Evolutionary conservation across 1,284 basidiomycete species (phyloP).

Genomic region (Trametes polyzona): DNA sequence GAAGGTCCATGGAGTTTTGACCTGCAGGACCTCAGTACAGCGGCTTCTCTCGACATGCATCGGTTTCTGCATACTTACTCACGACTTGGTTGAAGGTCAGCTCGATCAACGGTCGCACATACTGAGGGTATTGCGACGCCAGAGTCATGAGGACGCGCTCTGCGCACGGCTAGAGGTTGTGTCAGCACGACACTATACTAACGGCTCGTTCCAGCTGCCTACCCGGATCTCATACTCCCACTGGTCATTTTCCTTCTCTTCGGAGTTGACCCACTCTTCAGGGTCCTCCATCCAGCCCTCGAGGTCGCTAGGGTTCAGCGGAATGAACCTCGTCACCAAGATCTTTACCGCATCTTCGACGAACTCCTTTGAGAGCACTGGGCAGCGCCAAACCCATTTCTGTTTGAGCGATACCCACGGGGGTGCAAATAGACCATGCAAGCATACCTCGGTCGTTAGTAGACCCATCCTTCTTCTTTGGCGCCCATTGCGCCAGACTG

Average conservation of each 20-base stretch:
- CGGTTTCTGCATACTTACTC: conserved; percentile 42
- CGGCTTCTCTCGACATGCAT: not conserved
- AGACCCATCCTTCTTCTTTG: conserved; percentile 59
- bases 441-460: conserved; percentile 60
- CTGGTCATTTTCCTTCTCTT: conserved; percentile 84
- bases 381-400: too few relatives aligned
- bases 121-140: conserved; percentile 72
- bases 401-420: too few relatives aligned
- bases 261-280: conserved; percentile 87
- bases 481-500: conserved; percentile 74
- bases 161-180: conserved; percentile 71
- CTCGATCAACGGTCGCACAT: conserved; percentile 74
- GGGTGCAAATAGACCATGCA: too few relatives aligned
- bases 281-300: conserved; percentile 83
- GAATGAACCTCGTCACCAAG: conserved; percentile 82
- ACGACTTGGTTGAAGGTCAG: conserved; percentile 58
- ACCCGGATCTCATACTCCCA: conserved; percentile 91
- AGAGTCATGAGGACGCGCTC: conserved; percentile 86
- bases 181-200: not conserved
- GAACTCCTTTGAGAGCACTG: conserved; percentile 76
- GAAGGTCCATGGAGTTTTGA: conserved; percentile 58
- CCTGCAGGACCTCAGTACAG: conserved; percentile 39
- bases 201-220: conserved; percentile 33
- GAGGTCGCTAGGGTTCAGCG: conserved; percentile 77
- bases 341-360: conserved; percentile 80